Conservation (phyloP, 2,329 filamentous ascomycete species). For the Botrytis sinoallii region DNA sequence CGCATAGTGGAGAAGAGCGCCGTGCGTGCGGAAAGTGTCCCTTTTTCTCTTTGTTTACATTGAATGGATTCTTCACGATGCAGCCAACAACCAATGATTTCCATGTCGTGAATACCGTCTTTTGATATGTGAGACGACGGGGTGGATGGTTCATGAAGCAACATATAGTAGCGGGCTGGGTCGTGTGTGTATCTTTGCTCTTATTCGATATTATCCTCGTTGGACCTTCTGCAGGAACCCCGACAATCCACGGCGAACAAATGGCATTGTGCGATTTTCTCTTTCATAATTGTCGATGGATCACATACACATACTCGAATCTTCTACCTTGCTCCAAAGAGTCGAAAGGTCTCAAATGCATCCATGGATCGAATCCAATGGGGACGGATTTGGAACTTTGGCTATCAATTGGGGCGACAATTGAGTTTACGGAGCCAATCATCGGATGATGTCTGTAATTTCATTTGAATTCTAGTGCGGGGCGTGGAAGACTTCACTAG, state of each 20-base stretch:
- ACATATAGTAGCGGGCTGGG: not conserved
- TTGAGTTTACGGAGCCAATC: not conserved
- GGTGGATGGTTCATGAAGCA: not conserved
- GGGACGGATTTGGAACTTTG: not conserved
- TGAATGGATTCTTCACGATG: not conserved
- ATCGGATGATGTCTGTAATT: not conserved
- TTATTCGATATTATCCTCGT: not conserved
- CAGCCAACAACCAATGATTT: not conserved
- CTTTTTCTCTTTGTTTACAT: not conserved
- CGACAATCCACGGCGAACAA: not conserved
- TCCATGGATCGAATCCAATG: not conserved
- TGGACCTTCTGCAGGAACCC: not conserved
- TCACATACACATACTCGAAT: not conserved
- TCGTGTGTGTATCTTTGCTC: not conserved
- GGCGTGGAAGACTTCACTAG: constrained; percentile 1
- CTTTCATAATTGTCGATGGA: not conserved
- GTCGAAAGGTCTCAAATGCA: not conserved
- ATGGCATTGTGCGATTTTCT: not conserved
- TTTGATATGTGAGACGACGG: not conserved
- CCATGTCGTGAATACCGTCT: not conserved
- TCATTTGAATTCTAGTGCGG: not conserved
- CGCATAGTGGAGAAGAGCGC: not conserved
- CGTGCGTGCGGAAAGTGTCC: not conserved
- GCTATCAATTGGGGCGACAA: not conserved
- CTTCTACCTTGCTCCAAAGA: not conserved